Conservation (phyloP, 202 grass and related monocot genomes). For the Dendrocalamus latiflorus region DNA sequence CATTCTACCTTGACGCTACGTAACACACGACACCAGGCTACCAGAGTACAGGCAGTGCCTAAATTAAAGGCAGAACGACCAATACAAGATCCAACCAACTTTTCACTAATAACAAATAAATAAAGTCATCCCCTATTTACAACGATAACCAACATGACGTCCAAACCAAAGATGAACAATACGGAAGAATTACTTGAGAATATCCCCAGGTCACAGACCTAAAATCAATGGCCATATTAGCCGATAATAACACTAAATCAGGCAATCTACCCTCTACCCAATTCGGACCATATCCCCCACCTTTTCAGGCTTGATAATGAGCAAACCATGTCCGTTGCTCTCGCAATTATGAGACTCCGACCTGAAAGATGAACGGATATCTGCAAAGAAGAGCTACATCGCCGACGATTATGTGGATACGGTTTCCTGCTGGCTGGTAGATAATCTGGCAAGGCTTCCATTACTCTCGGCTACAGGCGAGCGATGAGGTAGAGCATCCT, state of each 20-base stretch:
- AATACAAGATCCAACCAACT: constrained; percentile 17
- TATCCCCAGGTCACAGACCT: constrained; percentile 37
- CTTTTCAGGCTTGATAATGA: neutral
- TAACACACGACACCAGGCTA: too few species aligned
- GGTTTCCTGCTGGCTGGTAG: constrained; percentile 40
- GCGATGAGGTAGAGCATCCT: constrained; percentile 30
- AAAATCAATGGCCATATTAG: constrained; percentile 43
- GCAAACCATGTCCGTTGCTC: neutral
- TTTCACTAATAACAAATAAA: constrained; percentile 4
- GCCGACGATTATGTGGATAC: constrained; percentile 29
- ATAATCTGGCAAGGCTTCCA: constrained; percentile 42
- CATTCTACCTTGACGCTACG: too few species aligned
- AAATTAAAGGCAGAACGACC: too few species aligned
- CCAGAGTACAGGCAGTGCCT: too few species aligned
- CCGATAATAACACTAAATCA: constrained; percentile 36
- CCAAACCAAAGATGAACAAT: constrained; percentile 21
- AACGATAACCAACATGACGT: constrained; percentile 20
- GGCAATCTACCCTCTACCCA: constrained; percentile 29
- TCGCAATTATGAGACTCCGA: neutral
- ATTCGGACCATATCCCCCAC: constrained; percentile 17
- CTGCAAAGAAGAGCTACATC: constrained; percentile 5
- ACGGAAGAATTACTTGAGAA: constrained; percentile 24
- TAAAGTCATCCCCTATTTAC: constrained; percentile 45
- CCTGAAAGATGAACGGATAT: constrained; percentile 24
- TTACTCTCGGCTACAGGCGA: constrained; percentile 51